A percentile compares a stretch with the other conserved stretches of the same genome.
phyloP scores from a whole-genome alignment of 768 basidiomycete species.

The Baorangia bicolor region DNA sequence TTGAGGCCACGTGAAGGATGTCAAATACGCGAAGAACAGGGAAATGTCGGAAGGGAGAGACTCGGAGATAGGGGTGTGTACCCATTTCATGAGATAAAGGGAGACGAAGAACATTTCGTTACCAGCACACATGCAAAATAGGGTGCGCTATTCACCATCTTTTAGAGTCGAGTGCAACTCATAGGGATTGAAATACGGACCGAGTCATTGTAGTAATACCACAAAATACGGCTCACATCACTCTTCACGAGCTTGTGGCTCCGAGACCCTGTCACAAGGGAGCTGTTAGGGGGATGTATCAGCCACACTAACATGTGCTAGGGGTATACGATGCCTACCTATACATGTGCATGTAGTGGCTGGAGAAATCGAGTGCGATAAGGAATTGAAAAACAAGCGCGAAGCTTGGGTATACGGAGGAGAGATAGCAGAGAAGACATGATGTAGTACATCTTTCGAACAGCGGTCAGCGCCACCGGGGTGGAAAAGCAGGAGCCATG shows the following conservation, averaged over 20 bases:
- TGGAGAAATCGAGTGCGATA: constrained; percentile 95
- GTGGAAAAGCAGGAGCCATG: not conserved
- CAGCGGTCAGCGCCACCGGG: not conserved
- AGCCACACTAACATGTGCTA: not conserved
- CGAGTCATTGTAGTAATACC: constrained; percentile 91
- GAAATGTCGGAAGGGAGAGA: constrained; percentile 13
- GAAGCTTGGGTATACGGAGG: constrained; percentile 83
- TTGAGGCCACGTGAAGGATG: constrained; percentile 71
- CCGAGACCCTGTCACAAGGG: constrained; percentile 88
- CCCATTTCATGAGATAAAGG: constrained; percentile 91
- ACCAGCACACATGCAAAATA: constrained; percentile 91
- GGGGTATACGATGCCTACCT: constrained; percentile 51
- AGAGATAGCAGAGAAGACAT: constrained; percentile 90
- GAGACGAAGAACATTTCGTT: constrained; percentile 97
- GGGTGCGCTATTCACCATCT: constrained; percentile 53
- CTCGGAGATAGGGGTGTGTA: constrained; percentile 59
- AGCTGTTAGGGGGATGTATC: constrained; percentile 47
- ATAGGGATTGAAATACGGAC: constrained; percentile 46
- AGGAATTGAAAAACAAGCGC: constrained; percentile 91
- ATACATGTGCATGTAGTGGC: constrained; percentile 99
- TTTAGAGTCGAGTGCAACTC: not conserved
- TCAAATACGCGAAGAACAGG: constrained; percentile 19
- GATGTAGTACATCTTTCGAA: constrained; percentile 90
- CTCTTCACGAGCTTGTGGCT: constrained; percentile 93
- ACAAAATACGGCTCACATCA: constrained; percentile 89